A percentile compares a stretch with the other conserved stretches of the same genome.
These are phyloP conservation scores for Daldinia childiae DNA, from an alignment of 495 filamentous ascomycete genomes.

Conservation along the genomic window DNA sequence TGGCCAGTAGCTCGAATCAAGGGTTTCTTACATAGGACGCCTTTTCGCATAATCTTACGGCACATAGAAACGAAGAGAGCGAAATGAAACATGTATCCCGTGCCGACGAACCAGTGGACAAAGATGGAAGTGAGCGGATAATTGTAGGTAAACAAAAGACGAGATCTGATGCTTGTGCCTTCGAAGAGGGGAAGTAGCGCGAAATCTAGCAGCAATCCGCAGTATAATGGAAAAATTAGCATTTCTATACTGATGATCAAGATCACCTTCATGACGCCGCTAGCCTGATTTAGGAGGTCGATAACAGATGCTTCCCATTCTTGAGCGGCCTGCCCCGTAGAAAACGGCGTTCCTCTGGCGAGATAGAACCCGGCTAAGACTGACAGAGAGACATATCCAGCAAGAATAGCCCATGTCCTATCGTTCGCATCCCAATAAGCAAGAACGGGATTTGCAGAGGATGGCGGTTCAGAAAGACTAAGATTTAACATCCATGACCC, in stretches of 20 bases:
- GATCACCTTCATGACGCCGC: slow-evolving; percentile 97
- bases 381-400: slow-evolving; percentile 81
- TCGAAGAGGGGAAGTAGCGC: slow-evolving; percentile 91
- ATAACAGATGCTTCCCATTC: slow-evolving; percentile 79
- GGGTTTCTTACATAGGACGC: slow-evolving; percentile 80
- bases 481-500: slow-evolving; percentile 63
- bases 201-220: slow-evolving; percentile 87
- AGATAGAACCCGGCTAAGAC: slow-evolving; percentile 81
- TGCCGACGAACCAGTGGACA: slow-evolving; percentile 98
- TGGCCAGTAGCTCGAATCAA: background rate
- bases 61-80: slow-evolving; percentile 99
- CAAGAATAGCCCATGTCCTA: slow-evolving; percentile 78
- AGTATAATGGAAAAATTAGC: slow-evolving; percentile 96
- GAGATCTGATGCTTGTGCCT: slow-evolving; percentile 74
- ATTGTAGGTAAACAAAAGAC: slow-evolving; percentile 76
- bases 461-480: slow-evolving; percentile 49
- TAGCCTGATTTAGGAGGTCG: slow-evolving; percentile 90
- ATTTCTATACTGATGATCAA: slow-evolving; percentile 99
- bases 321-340: slow-evolving; percentile 69
- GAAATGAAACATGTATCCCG: slow-evolving; percentile 99
- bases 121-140: slow-evolving; percentile 90
- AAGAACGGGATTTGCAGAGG: slow-evolving; percentile 66
- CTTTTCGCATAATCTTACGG: slow-evolving; percentile 92
- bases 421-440: slow-evolving; percentile 81
- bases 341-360: slow-evolving; percentile 70